These are phyloP conservation scores for Coemansia sp. DNA, from an alignment of 192 early-diverging fungal genomes.

Conservation along the genomic window DNA sequence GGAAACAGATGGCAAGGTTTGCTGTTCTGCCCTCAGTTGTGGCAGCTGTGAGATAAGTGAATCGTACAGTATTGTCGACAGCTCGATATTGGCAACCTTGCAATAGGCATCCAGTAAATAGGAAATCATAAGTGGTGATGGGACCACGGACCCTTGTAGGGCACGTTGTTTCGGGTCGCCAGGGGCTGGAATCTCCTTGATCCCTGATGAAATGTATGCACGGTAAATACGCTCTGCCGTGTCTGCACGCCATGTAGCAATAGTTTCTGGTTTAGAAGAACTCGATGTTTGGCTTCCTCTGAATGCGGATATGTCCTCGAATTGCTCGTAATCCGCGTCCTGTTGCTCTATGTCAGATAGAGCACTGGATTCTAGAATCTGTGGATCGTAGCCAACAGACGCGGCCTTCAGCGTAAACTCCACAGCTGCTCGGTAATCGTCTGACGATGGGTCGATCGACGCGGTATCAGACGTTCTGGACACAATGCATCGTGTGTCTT, in stretches of 20 bases:
- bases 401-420: slow-evolving; percentile 19
- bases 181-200: slow-evolving; percentile 37
- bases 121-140: slow-evolving; percentile 24
- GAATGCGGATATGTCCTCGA: slow-evolving; percentile 19
- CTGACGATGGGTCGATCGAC: slow-evolving; percentile 7
- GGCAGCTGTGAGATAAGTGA: slow-evolving; percentile 18
- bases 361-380: not conserved
- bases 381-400: slow-evolving; percentile 30
- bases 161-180: slow-evolving; percentile 21
- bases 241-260: slow-evolving; percentile 28
- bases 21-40: not conserved
- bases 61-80: slow-evolving; percentile 38
- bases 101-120: slow-evolving; percentile 22
- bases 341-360: slow-evolving; percentile 10
- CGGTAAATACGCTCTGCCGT: slow-evolving; percentile 46
- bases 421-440: slow-evolving; percentile 6
- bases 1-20: not conserved
- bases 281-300: not conserved
- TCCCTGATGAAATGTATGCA: slow-evolving; percentile 33
- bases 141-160: slow-evolving; percentile 36
- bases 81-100: slow-evolving; percentile 27
- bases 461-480: not conserved
- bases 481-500: not conserved
- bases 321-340: slow-evolving; percentile 19
- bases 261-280: not conserved